These are phyloP conservation scores for Fomitopsis schrenkii DNA, from an alignment of 1,284 basidiomycete species.

Conservation along the genomic window DNA sequence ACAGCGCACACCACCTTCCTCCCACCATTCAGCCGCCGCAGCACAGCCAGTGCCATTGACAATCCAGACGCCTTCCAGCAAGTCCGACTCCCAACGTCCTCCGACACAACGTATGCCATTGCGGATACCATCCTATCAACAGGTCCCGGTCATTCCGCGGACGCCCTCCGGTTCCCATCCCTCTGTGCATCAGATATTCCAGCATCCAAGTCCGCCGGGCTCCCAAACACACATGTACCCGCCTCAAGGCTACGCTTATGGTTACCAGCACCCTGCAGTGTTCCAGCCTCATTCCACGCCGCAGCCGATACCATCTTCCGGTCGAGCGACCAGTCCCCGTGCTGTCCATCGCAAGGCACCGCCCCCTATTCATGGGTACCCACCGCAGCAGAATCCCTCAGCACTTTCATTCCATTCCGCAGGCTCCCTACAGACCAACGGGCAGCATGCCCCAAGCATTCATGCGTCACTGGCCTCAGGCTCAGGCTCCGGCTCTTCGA, in stretches of 20 bases:
- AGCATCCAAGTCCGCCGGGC: neutral
- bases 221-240: neutral
- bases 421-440: neutral
- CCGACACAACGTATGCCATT: neutral
- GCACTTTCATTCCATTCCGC: neutral
- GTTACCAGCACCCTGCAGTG: neutral
- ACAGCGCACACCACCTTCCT: neutral
- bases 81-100: neutral
- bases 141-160: neutral
- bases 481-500: neutral
- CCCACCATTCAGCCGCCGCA: neutral
- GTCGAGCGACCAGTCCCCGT: neutral
- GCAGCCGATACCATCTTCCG: neutral
- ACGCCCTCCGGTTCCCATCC: neutral
- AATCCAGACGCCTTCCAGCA: neutral
- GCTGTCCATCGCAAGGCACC: slow-evolving; percentile 3
- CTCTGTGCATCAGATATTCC: neutral
- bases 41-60: neutral
- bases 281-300: neutral
- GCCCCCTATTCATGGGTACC: neutral
- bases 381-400: neutral
- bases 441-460: neutral
- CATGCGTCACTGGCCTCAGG: neutral
- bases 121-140: neutral
- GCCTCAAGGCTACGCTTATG: neutral